Evolutionary conservation across 2,329 filamentous ascomycete species (phyloP).

Genomic region (Podosphaera aphanis): DNA sequence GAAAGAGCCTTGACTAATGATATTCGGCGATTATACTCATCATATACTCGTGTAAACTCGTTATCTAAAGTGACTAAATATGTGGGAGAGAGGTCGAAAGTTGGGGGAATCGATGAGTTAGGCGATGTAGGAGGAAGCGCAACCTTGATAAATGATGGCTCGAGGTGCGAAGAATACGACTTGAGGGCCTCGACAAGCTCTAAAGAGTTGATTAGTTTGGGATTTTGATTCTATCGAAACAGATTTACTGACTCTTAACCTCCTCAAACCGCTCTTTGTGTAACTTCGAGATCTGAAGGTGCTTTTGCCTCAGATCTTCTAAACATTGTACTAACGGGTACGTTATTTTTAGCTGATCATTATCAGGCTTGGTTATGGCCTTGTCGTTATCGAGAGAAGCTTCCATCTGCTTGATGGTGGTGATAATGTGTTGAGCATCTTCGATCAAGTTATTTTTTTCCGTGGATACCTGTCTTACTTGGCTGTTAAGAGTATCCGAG

Average conservation of each 20-base stretch:
- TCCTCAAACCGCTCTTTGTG: slow-evolving; percentile 88
- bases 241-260: slow-evolving; percentile 51
- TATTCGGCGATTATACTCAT: slow-evolving; percentile 77
- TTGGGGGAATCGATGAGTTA: slow-evolving; percentile 52
- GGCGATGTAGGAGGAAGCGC: slow-evolving; percentile 61
- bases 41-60: slow-evolving; percentile 86
- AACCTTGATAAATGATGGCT: slow-evolving; percentile 67
- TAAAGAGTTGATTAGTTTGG: slow-evolving; percentile 17
- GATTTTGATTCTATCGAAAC: neutral
- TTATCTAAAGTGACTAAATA: slow-evolving; percentile 72
- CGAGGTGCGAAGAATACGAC: slow-evolving; percentile 89
- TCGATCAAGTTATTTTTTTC: slow-evolving; percentile 86
- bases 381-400: slow-evolving; percentile 53
- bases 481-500: slow-evolving; percentile 75
- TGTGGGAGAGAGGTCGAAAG: slow-evolving; percentile 74
- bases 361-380: slow-evolving; percentile 36
- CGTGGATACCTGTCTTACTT: slow-evolving; percentile 59
- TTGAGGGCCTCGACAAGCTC: slow-evolving; percentile 84
- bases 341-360: slow-evolving; percentile 51
- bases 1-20: slow-evolving; percentile 48
- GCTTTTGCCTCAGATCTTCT: slow-evolving; percentile 62
- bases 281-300: slow-evolving; percentile 52
- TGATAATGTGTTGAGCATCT: slow-evolving; percentile 67
- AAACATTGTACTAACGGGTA: slow-evolving; percentile 67
- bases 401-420: slow-evolving; percentile 82